Evolutionary conservation across 2,329 filamentous ascomycete genomes (phyloP).

Genomic region (Apiospora phragmitis): DNA sequence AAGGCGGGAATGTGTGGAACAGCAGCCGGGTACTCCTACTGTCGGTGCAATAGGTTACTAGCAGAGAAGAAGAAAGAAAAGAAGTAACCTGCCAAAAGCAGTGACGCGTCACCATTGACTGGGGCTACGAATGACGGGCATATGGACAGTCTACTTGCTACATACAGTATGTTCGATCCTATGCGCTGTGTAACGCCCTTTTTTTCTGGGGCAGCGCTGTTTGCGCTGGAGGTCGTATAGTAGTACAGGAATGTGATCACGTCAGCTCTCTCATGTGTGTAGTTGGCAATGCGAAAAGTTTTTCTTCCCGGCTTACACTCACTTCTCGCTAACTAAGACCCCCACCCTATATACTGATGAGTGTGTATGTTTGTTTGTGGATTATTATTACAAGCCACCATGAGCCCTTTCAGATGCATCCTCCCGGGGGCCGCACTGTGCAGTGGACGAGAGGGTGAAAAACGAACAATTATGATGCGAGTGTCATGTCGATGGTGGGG

Average conservation of each 20-base stretch:
- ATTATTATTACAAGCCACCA: background rate
- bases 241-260: slow-evolving; percentile 2
- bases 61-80: background rate
- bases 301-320: background rate
- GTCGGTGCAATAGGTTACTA: background rate
- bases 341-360: background rate
- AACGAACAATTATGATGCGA: background rate
- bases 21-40: background rate
- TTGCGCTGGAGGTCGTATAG: background rate
- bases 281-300: background rate
- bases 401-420: background rate
- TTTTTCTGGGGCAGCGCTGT: background rate
- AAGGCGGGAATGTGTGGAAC: background rate
- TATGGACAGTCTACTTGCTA: background rate
- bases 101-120: slow-evolving; percentile 2
- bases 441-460: background rate
- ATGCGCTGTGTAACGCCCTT: background rate
- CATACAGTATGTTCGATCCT: background rate
- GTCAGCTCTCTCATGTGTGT: background rate
- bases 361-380: background rate
- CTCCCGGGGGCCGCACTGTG: background rate
- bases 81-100: slow-evolving; percentile 2
- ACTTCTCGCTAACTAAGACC: background rate
- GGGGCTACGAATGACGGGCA: slow-evolving; percentile 1
- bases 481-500: background rate